Base-by-base conservation (phyloP, 1,284 basidiomycete genomes). In the Mycosarcoma maydis region DNA sequence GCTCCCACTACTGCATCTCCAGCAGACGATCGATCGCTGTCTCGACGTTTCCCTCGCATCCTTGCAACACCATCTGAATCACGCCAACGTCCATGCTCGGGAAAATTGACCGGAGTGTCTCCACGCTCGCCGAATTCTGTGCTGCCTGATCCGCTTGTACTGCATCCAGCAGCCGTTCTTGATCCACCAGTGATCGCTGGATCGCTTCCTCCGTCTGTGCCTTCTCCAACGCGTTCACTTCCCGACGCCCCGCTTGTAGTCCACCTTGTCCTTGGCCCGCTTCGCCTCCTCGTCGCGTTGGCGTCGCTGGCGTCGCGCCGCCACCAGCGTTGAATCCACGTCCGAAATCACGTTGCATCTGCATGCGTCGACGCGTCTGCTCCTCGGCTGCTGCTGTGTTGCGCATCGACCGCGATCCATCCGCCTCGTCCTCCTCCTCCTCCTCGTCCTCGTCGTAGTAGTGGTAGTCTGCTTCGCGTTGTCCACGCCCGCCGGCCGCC, bases 101-200 rank as follows among this genome's bases (percentile, higher is more conserved):
- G 42, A 77, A 77, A 48, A 77, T 76, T 33, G 72, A 74, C 38
- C 72, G 68, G 43, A 77, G 66, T 33, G 76, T 77, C 46, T 67
- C 69, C 6, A 72, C 40, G 17, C 69, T 57, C 13, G 69, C 69
- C 44, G 64, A 68, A 30, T 67, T 65, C 40, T 72, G 69, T 9
- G 59, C 69, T 37, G 64, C 62, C 46, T 60, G 50, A 13, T 58
- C 42, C 24, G 40, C 55, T 40, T 61, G 50, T 10, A 57, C 49
- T 3, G 48, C 43, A 23, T 44, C 37, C 53, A 49, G n/a, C n/a
- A n/a, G 16, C 19, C 41, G 26, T 20, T 54, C 36, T 32, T 65
- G 67, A 19, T 70, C 67, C 22, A 65, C 36, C 23, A 66, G 34
- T 43, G 62, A 66, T 38, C 55, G 54, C 13, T 71, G 62, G 20